phyloP scores from a whole-genome alignment of 192 early-diverging fungal species.

The Backusella sp. region DNA sequence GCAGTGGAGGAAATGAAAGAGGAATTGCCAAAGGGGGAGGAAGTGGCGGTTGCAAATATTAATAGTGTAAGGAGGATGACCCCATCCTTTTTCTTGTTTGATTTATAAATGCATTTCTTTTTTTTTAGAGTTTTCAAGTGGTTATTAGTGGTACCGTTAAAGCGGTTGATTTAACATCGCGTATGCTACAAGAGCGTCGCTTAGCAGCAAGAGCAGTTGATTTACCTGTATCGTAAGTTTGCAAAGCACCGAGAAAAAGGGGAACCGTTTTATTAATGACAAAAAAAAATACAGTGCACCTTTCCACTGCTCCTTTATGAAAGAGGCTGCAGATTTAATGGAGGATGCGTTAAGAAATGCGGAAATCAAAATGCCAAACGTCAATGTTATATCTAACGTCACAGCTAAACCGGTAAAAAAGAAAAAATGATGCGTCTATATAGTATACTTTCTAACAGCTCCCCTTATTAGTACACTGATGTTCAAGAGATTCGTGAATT shows the following conservation, averaged over 20 bases:
- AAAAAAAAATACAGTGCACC: slow-evolving; percentile 60
- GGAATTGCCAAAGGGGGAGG: slow-evolving; percentile 64
- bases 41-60: slow-evolving; percentile 88
- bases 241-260: neutral
- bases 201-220: slow-evolving; percentile 88
- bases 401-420: slow-evolving; percentile 76
- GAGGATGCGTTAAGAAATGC: slow-evolving; percentile 62
- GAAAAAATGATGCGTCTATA: neutral
- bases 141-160: slow-evolving; percentile 87
- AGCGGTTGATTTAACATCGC: slow-evolving; percentile 87
- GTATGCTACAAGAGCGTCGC: slow-evolving; percentile 74
- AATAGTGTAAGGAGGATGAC: slow-evolving; percentile 52
- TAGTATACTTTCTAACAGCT: neutral
- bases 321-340: slow-evolving; percentile 77
- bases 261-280: neutral
- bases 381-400: slow-evolving; percentile 92
- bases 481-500: slow-evolving; percentile 61
- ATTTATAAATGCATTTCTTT: neutral
- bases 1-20: slow-evolving; percentile 65
- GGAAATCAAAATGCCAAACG: slow-evolving; percentile 66
- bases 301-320: slow-evolving; percentile 94
- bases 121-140: slow-evolving; percentile 65
- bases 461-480: slow-evolving; percentile 4
- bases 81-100: neutral
- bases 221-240: slow-evolving; percentile 80